Evolutionary conservation across 1,284 basidiomycete species (phyloP), one percentile per base, ranked within the genome.

Genomic region (Boletellus deceptivus): DNA sequence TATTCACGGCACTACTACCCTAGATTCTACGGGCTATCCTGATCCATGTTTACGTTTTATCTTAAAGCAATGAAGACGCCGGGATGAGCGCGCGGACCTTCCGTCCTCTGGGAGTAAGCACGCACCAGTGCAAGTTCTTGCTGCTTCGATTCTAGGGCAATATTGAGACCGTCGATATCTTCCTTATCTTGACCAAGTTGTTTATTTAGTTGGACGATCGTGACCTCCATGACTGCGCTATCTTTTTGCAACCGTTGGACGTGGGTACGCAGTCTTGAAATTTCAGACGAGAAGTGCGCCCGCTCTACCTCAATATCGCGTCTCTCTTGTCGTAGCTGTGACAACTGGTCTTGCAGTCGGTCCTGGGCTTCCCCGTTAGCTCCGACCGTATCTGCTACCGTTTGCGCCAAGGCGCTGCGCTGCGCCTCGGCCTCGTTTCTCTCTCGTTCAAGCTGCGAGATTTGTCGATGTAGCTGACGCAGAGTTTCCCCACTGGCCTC

Each of bases 91-190:
- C 31, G 7, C 3, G 4, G 3, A 43, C 22, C 14, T 20, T 18
- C 25, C 10, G 6, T 14, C 31, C 8, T 29, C 9, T 7, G 7
- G 27, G 4, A 18, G 37, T 39, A 10, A 52, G 48, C 54, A 76
- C 86, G 57, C 50, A 94, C 92, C 70, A 92, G 65, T 64, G 93
- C 91, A 22, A 95, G 73, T 65, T 94, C 91, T 63, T 93, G 90
- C 63, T 94, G 92, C 70, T 94, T 94, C 20, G 90, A 84, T 67
- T 93, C 90, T 53, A 94, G 69, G 0, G 91, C 92, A 38, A 92
- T 89, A 61, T 93, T 93, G 56, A 94, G 71, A 35, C 89, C 87
- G 48, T 81, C 72, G 39, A 89, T 70, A 65, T 93, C 91, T 47
- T 93, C 89, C 62, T 84, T 84, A 52, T 89, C 79, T 62, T 86